Conservation (phyloP, 106 monocot genomes). For the Vanilla planifolia region DNA sequence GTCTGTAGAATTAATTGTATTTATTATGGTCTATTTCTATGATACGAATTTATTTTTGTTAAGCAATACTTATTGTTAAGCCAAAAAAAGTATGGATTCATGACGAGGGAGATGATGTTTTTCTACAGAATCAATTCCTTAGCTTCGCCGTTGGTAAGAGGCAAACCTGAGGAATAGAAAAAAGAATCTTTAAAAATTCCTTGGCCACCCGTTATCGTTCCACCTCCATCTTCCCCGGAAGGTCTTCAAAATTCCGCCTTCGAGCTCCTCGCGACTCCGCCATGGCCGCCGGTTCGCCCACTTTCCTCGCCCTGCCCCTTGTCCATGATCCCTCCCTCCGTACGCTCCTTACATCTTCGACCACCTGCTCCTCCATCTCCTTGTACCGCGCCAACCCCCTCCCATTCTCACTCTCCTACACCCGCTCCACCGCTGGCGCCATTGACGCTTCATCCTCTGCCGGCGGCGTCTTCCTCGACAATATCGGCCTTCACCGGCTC, state of each 20-base stretch:
- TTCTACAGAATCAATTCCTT: no score
- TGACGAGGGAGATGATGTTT: no score
- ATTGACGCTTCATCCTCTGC: not conserved
- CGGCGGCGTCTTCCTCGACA: slow-evolving; percentile 27
- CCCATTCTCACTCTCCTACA: slow-evolving; percentile 5
- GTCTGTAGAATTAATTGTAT: no score
- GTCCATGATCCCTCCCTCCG: no score
- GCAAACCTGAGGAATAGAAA: no score
- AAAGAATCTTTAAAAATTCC: no score
- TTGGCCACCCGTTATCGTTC: not conserved
- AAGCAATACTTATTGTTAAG: no score
- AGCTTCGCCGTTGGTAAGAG: no score
- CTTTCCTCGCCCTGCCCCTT: slow-evolving; percentile 7
- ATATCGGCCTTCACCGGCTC: slow-evolving; percentile 21
- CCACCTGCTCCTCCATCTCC: slow-evolving; percentile 19
- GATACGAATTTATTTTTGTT: no score
- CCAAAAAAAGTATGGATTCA: no score
- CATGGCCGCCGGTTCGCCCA: not conserved
- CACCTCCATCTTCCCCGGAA: not conserved
- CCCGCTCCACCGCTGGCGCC: not conserved
- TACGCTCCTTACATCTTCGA: slow-evolving; percentile 10
- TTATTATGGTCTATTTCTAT: no score
- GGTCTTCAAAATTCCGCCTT: not conserved
- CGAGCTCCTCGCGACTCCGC: not conserved
- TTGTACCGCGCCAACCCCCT: slow-evolving; percentile 6